phyloP scores from a whole-genome alignment of 352 stramenopile genomes.

The Pythium biforme region DNA sequence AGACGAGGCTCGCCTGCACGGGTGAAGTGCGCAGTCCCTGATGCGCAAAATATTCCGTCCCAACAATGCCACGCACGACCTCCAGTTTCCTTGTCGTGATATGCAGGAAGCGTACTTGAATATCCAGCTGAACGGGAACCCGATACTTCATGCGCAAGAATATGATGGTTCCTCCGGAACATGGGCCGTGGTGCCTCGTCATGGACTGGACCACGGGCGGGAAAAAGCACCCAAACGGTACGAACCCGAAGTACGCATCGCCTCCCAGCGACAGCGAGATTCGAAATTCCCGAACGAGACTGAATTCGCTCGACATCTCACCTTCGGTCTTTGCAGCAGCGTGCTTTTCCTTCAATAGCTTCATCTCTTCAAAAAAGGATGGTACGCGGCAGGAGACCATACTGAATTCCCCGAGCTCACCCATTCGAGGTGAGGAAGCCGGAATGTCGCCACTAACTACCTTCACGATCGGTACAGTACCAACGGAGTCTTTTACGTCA shows the following conservation, averaged over 20 bases:
- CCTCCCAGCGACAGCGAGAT: conserved; percentile 42
- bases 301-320: background rate
- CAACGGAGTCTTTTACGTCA: conserved; percentile 3
- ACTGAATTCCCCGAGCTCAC: conserved; percentile 7
- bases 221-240: conserved; percentile 56
- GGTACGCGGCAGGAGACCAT: conserved; percentile 45
- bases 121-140: conserved; percentile 40
- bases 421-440: background rate
- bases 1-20: background rate
- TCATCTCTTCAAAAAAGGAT: conserved; percentile 59
- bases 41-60: conserved; percentile 21
- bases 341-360: conserved; percentile 20
- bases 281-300: conserved; percentile 33
- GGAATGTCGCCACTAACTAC: conserved; percentile 30
- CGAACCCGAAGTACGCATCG: conserved; percentile 42
- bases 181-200: conserved; percentile 65
- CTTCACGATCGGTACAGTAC: conserved; percentile 26
- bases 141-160: conserved; percentile 73
- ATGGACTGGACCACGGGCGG: conserved; percentile 60
- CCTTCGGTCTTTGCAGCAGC: background rate
- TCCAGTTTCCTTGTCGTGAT: conserved; percentile 29
- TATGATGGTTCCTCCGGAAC: conserved; percentile 53
- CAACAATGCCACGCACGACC: conserved; percentile 19
- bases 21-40: background rate
- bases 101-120: conserved; percentile 57